phyloP scores from a whole-genome alignment of 1,284 basidiomycete genomes.

The Sutorius eximius region DNA sequence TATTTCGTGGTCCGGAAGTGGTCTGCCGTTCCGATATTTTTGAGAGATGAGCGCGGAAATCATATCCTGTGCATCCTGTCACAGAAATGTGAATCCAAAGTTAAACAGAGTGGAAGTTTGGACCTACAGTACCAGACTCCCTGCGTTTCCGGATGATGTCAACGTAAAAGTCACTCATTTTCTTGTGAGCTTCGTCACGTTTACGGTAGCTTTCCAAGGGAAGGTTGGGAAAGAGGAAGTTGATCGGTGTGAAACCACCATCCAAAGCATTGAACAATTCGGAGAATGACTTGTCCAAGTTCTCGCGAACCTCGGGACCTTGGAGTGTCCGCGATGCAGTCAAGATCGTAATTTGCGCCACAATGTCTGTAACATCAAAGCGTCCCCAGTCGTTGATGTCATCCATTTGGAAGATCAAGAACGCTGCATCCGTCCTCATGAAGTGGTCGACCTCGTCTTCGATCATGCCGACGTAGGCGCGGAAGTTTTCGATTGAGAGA shows the following conservation, averaged over 20 bases:
- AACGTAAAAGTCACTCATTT: constrained; percentile 94
- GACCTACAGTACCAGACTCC: constrained; percentile 44
- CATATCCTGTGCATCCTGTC: constrained; percentile 84
- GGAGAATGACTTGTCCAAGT: constrained; percentile 84
- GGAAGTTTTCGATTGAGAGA: constrained; percentile 89
- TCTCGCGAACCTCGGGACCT: constrained; percentile 84
- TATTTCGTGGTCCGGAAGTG: constrained; percentile 86
- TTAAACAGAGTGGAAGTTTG: not conserved
- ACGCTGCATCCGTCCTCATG: constrained; percentile 60
- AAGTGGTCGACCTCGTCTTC: constrained; percentile 79
- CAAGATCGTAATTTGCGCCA: constrained; percentile 94
- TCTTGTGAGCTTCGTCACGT: constrained; percentile 88
- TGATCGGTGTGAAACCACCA: constrained; percentile 87
- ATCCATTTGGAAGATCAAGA: constrained; percentile 60
- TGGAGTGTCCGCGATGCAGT: constrained; percentile 93
- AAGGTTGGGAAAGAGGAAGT: constrained; percentile 94
- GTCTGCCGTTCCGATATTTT: constrained; percentile 82
- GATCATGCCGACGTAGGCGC: constrained; percentile 89
- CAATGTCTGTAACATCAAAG: constrained; percentile 72
- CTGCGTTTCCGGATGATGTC: constrained; percentile 84
- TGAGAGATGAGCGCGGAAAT: constrained; percentile 86
- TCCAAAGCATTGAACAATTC: constrained; percentile 89
- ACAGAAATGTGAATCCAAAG: not conserved
- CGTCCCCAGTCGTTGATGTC: constrained; percentile 70
- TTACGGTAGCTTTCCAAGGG: constrained; percentile 87